Percentiles rank a stretch among this genome's conserved stretches.
These are phyloP conservation scores for Lodderomyces jiufengensis DNA, from an alignment of 1,139 yeast genomes.

Conservation along the genomic window DNA sequence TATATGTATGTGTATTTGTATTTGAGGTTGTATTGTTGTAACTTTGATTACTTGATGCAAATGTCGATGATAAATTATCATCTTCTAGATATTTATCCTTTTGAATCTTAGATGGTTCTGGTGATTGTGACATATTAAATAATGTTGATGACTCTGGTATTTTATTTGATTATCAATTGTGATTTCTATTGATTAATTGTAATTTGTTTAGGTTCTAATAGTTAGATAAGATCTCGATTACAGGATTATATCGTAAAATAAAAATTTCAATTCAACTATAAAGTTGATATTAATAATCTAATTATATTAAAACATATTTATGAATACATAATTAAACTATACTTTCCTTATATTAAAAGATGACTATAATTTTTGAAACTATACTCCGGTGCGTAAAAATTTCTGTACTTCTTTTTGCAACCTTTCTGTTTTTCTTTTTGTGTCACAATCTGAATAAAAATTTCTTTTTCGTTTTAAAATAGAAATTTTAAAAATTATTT, in stretches of 20 bases:
- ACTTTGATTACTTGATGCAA: not conserved
- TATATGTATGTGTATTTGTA: not conserved
- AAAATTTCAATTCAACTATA: no score
- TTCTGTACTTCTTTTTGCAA: no score
- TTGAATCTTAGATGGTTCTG: not conserved
- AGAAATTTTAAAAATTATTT: no score
- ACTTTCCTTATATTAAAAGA: not conserved
- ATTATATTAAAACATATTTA: not conserved
- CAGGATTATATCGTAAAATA: not conserved
- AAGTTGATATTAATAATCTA: no score
- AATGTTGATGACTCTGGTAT: not conserved
- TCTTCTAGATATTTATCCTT: conserved; percentile 3
- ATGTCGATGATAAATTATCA: conserved; percentile 1
- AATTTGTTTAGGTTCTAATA: no score
- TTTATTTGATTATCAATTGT: not conserved
- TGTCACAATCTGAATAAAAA: no score
- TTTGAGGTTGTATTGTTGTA: not conserved
- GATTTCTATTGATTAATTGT: not conserved
- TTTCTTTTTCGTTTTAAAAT: no score
- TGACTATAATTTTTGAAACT: no score
- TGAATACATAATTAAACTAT: no score
- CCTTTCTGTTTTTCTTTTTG: no score
- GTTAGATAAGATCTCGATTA: no score
- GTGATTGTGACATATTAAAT: not conserved
- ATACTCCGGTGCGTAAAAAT: no score